These are phyloP conservation scores for Eucalyptus camaldulensis DNA, from an alignment of 345 rosid species.

Conservation along the genomic window DNA sequence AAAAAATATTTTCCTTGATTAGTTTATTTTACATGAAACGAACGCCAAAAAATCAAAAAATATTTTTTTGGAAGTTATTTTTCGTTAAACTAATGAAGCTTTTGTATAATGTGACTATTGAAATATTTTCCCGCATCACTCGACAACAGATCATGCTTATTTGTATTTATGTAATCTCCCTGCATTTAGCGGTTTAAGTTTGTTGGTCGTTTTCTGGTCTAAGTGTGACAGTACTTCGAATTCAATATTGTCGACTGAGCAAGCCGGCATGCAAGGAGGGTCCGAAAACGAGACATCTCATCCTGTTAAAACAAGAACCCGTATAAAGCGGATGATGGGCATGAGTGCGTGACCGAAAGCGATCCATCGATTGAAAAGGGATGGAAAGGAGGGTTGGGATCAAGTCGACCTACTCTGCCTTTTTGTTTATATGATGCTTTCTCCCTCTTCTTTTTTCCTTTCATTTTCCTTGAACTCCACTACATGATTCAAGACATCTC, in stretches of 20 bases:
- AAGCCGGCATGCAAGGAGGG: not conserved
- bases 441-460: not conserved
- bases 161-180: too few species aligned
- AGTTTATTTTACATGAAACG: too few species aligned
- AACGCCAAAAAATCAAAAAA: accelerated
- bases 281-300: not conserved
- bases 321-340: not conserved
- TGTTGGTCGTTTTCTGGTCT: not conserved
- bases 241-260: not conserved
- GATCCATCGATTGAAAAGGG: not conserved
- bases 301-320: not conserved
- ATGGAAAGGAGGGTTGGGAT: not conserved
- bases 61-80: too few species aligned
- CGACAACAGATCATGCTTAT: accelerated
- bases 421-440: not conserved
- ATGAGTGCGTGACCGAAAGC: not conserved
- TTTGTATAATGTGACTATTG: accelerated
- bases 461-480: not conserved
- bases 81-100: accelerated
- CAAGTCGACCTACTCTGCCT: not conserved
- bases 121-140: too few species aligned
- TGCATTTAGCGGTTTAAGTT: not conserved
- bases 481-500: not conserved
- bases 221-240: not conserved
- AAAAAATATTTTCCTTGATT: accelerated